Evolutionary conservation across 2,329 filamentous ascomycete species (phyloP), one percentile per base, ranked within the genome.

Genomic region (Diaporthe velutina): DNA sequence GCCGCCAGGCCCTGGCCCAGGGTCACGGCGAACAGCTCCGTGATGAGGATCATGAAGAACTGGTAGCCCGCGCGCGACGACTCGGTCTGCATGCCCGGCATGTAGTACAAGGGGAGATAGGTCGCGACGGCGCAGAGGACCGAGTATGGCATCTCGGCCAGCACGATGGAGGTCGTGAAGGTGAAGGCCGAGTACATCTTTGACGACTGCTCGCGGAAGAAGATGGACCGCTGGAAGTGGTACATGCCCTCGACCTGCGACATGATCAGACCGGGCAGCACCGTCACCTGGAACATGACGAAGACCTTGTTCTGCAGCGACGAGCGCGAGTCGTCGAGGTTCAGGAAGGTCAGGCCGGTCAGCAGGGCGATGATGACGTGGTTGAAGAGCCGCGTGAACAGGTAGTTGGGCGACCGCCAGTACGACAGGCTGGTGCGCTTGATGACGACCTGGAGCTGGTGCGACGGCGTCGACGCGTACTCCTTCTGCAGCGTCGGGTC

Each of bases 321-420:
- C 1, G 92, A 86, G 13, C 93, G 90, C 3, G 93, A 95, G 79
- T 95, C 85, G 80, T 96, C 92, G 12, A 98, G 90, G 76, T 95
- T 90, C 64, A 97, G 86, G 82, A 93, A 98, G 45, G 93, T 93
- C 17, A 98, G 88, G 78, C 95, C 95, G 0, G 93, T 95, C 73
- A 97, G 85, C 19, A 98, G 80, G 1, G 94, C 93, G 77, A 98
- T 94, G 76, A 92, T 90, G 75, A 96, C 86, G 82, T 98, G 95
- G 81, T 94, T 96, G 87, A 96, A 97, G 25, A 98, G 86, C 25
- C 95, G 91, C 0, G 95, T 97, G 83, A 97, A 97, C 70, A 95
- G 92, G 82, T 98, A 98, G 85, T 97, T 95, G 48, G 94, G 94
- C 2, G 93, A 94, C 55, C 95, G 90, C 94, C 94, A 98, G 86